Evolutionary conservation across 257 asterid species (phyloP).

Genomic region (Buddleja alternifolia): DNA sequence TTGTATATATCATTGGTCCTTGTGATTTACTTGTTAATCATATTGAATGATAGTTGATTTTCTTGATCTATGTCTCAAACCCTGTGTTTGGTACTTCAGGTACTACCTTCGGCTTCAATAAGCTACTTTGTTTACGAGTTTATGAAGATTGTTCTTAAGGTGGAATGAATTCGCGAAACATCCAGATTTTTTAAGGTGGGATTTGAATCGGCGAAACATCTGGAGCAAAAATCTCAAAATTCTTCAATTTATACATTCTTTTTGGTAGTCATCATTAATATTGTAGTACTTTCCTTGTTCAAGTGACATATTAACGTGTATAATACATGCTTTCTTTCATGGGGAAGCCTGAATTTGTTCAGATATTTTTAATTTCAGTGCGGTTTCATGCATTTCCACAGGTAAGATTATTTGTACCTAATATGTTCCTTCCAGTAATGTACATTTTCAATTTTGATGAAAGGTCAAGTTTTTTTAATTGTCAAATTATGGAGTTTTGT

Average conservation of each 20-base stretch:
- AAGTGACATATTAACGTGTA: slow-evolving; percentile 2
- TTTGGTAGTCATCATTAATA: not conserved
- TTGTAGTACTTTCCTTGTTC: slow-evolving; percentile 3
- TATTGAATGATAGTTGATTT: not conserved
- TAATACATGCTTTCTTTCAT: slow-evolving; percentile 3
- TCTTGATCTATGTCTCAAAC: not conserved
- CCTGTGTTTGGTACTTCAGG: slow-evolving; percentile 50
- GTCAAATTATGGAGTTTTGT: too few relatives aligned
- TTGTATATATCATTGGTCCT: not conserved
- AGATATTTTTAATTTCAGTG: not conserved
- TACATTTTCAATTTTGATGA: slow-evolving; percentile 1
- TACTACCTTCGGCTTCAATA: slow-evolving; percentile 94
- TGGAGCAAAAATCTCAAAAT: too few relatives aligned
- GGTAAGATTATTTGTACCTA: not conserved
- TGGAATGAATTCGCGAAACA: slow-evolving; percentile 46
- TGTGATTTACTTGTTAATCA: not conserved
- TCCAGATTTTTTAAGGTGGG: too few relatives aligned
- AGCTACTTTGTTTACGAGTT: slow-evolving; percentile 92
- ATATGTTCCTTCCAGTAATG: not conserved
- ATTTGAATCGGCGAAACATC: too few relatives aligned
- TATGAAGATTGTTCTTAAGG: slow-evolving; percentile 91
- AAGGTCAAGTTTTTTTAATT: not conserved
- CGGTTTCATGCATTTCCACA: not conserved
- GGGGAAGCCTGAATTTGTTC: slow-evolving; percentile 3
- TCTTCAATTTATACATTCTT: too few relatives aligned